Evolutionary conservation across 2,329 filamentous ascomycete species (phyloP), one percentile per base, ranked within the genome.

Genomic region (Coleophoma eucalyptorum): DNA sequence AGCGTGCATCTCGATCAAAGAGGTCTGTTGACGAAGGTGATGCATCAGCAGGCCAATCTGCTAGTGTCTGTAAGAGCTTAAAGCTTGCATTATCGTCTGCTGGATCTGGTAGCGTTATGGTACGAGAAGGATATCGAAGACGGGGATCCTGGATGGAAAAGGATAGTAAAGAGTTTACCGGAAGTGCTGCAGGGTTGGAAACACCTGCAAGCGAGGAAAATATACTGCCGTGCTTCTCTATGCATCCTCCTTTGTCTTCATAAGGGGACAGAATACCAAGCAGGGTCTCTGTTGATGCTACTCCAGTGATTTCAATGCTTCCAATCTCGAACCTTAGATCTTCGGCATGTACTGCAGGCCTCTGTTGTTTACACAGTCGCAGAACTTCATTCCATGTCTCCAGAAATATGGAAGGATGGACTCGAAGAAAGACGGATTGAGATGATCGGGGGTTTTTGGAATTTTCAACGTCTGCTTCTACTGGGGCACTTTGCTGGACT

Each of bases 81-180:
- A 67, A 59, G 37, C 57, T 60, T 4, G 65, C 54, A 19, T 69
- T 62, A 26, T 70, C 64, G 47, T 68, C 64, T 15, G 73, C 68
- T 1, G 67, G 54, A 10, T 62, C 59, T 10, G 74, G 67, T 33
- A 68, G 59, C n/a, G 71, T 65, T 20, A 79, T 64, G 40, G 76
- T 79, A 46, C 78, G 78, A 2, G 89, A 87, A 10, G 92, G 92
- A 64, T 91, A 87, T 51, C 80, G 78, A 15, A 97, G 77, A 8
- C 93, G 85, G 31, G 93, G 91, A 64, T 99, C 94, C 48, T 83
- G 77, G 3, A 88, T 74, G 2, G 83, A 76, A 65, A 97, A 94
- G 0, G 80, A 76, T 3, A 97, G 72, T 3, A 94, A 66, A 2
- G 86, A 78, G 48, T 88, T 86, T 16, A 74, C 66, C 4, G 92